Conservation (phyloP, 2,329 filamentous ascomycete species). For the Sporothrix globosa region DNA sequence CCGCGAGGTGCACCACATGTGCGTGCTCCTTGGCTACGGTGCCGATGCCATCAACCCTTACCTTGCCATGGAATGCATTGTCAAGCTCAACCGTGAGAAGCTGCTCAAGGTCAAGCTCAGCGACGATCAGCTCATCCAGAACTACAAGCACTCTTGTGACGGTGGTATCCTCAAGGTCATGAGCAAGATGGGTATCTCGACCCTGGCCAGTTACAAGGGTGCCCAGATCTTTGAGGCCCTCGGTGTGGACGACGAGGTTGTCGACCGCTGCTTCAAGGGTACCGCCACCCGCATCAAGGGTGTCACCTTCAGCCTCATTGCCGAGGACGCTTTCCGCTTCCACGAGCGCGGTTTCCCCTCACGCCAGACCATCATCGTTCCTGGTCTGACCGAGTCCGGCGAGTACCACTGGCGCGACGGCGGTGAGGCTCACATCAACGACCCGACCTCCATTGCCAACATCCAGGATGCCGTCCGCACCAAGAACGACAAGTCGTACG, state of each 20-base stretch:
- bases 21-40: slow-evolving; percentile 94
- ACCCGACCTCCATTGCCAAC: slow-evolving; percentile 92
- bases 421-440: slow-evolving; percentile 92
- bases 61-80: slow-evolving; percentile 91
- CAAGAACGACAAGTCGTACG: slow-evolving; percentile 98
- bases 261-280: slow-evolving; percentile 92
- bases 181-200: slow-evolving; percentile 99
- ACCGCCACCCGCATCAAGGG: slow-evolving; percentile 94
- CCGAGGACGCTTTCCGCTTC: slow-evolving; percentile 90
- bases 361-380: slow-evolving; percentile 72
- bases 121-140: slow-evolving; percentile 81
- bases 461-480: slow-evolving; percentile 94
- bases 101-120: slow-evolving; percentile 87
- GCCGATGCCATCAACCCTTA: slow-evolving; percentile 94
- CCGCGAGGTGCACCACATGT: slow-evolving; percentile 98
- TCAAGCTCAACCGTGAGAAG: slow-evolving; percentile 93
- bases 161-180: slow-evolving; percentile 98
- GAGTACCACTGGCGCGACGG: slow-evolving; percentile 99
- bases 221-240: slow-evolving; percentile 97
- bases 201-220: slow-evolving; percentile 93
- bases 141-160: slow-evolving; percentile 96
- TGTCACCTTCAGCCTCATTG: slow-evolving; percentile 90
- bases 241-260: slow-evolving; percentile 86
- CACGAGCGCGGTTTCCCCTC: slow-evolving; percentile 92
- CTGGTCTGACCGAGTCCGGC: slow-evolving; percentile 85